phyloP scores from a whole-genome alignment of 108 stramenopile genomes.

The Pseudonitzschia multistriata region DNA sequence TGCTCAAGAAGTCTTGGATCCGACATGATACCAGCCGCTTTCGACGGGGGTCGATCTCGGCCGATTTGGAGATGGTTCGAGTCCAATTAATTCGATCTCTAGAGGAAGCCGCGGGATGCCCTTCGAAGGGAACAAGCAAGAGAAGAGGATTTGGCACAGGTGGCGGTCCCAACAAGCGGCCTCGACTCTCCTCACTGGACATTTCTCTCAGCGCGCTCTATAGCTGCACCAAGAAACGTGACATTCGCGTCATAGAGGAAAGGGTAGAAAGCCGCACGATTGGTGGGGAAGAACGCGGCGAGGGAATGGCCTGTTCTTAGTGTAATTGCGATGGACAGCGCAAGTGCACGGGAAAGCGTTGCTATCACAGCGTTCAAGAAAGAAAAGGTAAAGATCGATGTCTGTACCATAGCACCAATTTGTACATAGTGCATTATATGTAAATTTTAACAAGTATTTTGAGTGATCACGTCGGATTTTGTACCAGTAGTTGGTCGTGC shows the following conservation, averaged over 20 bases:
- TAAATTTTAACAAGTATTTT: no score
- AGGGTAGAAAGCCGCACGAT: constrained; percentile 23
- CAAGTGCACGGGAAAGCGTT: no score
- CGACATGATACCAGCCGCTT: constrained; percentile 30
- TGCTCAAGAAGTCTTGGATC: constrained; percentile 70
- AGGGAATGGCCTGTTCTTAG: constrained; percentile 9
- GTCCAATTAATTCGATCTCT: constrained; percentile 22
- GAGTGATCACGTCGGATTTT: no score
- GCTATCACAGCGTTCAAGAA: no score
- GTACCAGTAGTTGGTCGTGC: not conserved
- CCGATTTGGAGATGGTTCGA: constrained; percentile 38
- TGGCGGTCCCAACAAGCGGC: constrained; percentile 19
- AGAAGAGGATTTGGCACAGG: constrained; percentile 12
- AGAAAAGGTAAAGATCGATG: not conserved
- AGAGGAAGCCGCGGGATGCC: not conserved
- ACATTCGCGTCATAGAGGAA: constrained; percentile 36
- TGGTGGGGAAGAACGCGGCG: constrained; percentile 13
- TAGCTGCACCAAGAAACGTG: constrained; percentile 23
- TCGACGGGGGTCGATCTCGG: constrained; percentile 35
- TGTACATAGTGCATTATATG: not conserved
- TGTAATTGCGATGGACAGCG: no score
- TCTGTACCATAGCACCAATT: not conserved
- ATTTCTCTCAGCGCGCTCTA: constrained; percentile 17
- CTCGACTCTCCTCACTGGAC: constrained; percentile 11
- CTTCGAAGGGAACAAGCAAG: not conserved